These are phyloP conservation scores for Boletus smithii DNA, from an alignment of 1,284 basidiomycete species.

Conservation along the genomic window DNA sequence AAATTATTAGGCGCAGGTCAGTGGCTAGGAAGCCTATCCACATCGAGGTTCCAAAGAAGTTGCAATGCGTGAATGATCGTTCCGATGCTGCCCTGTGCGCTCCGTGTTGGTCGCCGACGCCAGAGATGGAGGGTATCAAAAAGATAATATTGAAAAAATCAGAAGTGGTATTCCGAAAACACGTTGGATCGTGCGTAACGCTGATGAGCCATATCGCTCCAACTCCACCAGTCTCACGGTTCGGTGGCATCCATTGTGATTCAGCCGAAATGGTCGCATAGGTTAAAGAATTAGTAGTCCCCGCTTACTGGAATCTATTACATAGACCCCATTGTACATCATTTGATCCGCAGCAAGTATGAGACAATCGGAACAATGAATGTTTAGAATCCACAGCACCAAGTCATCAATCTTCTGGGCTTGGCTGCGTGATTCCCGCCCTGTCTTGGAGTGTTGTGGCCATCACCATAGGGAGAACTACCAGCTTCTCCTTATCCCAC, in stretches of 20 bases:
- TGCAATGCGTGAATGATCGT: background rate
- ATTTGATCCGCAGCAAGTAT: slow-evolving; percentile 3
- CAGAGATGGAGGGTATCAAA: background rate
- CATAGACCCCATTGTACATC: background rate
- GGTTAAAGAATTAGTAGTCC: background rate
- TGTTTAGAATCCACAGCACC: background rate
- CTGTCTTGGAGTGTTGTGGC: slow-evolving; percentile 35
- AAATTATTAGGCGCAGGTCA: background rate
- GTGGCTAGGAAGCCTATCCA: background rate
- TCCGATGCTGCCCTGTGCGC: background rate
- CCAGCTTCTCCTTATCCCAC: slow-evolving; percentile 42
- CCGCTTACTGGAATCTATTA: background rate
- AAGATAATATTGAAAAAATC: background rate
- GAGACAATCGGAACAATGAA: background rate
- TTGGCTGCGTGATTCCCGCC: slow-evolving; percentile 23
- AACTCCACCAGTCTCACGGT: background rate
- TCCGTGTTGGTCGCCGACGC: background rate
- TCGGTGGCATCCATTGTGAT: background rate
- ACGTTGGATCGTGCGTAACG: background rate
- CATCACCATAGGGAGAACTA: slow-evolving; percentile 42
- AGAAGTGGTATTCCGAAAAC: background rate
- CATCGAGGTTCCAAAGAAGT: background rate
- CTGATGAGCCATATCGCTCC: background rate
- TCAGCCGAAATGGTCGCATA: background rate
- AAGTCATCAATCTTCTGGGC: slow-evolving; percentile 16